Conservation (phyloP, 768 basidiomycete genomes). For the Mycena rosella region DNA sequence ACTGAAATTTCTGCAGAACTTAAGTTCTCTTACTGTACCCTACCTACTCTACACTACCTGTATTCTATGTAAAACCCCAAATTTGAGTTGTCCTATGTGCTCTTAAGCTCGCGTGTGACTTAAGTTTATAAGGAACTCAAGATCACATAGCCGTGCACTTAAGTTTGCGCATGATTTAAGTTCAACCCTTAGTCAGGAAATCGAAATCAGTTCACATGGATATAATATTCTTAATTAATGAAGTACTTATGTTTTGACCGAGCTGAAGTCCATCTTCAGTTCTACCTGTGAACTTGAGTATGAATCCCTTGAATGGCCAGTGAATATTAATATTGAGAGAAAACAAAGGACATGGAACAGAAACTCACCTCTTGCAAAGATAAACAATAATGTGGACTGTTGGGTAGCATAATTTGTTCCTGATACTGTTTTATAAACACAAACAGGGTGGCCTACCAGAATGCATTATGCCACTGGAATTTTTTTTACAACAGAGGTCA, state of each 20-base stretch:
- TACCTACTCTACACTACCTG: neutral
- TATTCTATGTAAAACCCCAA: no score
- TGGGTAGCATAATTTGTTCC: conserved; percentile 12
- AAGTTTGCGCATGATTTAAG: conserved; percentile 9
- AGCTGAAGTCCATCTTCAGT: conserved; percentile 10
- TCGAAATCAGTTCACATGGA: conserved; percentile 4
- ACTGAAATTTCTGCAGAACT: neutral
- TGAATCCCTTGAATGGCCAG: conserved; percentile 8
- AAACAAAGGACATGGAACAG: conserved; percentile 3
- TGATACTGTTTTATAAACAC: conserved; percentile 11
- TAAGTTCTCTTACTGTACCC: conserved; percentile 9
- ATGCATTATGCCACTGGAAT: conserved; percentile 5
- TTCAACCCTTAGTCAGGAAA: conserved; percentile 1
- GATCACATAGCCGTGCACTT: conserved; percentile 6
- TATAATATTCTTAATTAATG: conserved; percentile 15
- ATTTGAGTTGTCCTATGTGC: conserved; percentile 8
- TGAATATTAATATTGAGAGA: conserved; percentile 6
- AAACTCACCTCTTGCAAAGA: conserved; percentile 2
- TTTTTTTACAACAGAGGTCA: neutral
- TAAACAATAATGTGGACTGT: conserved; percentile 11
- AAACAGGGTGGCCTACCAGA: conserved; percentile 14
- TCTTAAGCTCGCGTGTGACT: conserved; percentile 3
- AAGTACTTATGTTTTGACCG: conserved; percentile 13
- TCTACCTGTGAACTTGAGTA: neutral
- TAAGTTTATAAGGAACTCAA: no score